Evolutionary conservation across 192 early-diverging fungal species (phyloP).

Genomic region (Diversispora epigaea): DNA sequence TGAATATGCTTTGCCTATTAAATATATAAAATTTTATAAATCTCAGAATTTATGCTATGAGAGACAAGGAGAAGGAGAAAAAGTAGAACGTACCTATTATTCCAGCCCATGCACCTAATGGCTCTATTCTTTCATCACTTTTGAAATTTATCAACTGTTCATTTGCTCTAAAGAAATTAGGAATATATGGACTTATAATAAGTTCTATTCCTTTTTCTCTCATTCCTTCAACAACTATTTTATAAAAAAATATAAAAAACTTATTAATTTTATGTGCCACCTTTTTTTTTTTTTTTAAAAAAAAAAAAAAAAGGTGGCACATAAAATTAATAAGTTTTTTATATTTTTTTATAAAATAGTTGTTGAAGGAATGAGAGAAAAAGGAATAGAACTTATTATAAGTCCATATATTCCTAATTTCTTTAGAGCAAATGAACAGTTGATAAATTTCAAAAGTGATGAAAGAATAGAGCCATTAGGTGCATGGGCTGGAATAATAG

Average conservation of each 20-base stretch:
- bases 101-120: not conserved
- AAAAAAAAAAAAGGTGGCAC: no score
- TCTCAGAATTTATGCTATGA: not conserved
- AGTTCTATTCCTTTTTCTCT: slow-evolving; percentile 6
- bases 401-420: not conserved
- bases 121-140: not conserved
- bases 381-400: slow-evolving; percentile 16
- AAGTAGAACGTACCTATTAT: not conserved
- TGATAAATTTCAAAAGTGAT: not conserved
- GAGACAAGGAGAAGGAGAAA: not conserved
- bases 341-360: not conserved
- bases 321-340: no score
- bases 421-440: not conserved
- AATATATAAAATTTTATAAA: not conserved
- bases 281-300: not conserved
- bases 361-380: slow-evolving; percentile 1
- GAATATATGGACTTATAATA: slow-evolving; percentile 7
- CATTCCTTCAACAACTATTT: slow-evolving; percentile 3
- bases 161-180: not conserved
- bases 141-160: not conserved
- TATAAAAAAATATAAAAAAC: not conserved
- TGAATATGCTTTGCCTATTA: not conserved
- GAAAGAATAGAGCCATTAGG: not conserved
- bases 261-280: no score
- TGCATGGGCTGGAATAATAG: not conserved